Conservation (phyloP, 2,329 filamentous ascomycete genomes). For the Talaromyces sp. region DNA sequence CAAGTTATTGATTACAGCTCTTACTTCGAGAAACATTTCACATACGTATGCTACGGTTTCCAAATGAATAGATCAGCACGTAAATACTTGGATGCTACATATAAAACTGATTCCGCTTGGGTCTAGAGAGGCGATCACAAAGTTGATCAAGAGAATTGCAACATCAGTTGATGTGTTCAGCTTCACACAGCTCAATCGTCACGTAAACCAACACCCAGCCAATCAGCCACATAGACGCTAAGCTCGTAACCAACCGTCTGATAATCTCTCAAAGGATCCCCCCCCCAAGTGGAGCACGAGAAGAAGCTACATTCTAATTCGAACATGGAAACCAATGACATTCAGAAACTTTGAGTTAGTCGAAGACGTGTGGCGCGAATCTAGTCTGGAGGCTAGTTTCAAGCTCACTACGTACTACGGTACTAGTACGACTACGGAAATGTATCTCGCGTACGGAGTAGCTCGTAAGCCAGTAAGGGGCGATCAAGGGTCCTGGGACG, state of each 20-base stretch:
- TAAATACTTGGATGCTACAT: not conserved
- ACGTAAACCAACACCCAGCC: not conserved
- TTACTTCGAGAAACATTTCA: not conserved
- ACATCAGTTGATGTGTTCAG: not conserved
- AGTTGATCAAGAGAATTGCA: not conserved
- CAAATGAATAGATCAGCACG: not conserved
- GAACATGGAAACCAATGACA: not conserved
- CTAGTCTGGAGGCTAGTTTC: not conserved
- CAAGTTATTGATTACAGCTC: not conserved
- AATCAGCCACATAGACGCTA: not conserved
- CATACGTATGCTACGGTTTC: no score
- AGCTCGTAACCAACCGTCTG: not conserved
- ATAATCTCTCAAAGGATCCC: not conserved
- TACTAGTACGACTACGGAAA: not conserved
- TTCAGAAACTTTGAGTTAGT: not conserved
- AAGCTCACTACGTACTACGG: not conserved
- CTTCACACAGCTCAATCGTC: not conserved
- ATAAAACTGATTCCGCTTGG: not conserved
- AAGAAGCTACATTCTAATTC: not conserved
- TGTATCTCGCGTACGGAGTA: not conserved
- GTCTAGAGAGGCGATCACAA: not conserved
- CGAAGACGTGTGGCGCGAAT: not conserved
- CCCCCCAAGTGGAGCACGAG: not conserved
- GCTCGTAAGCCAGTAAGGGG: not conserved
- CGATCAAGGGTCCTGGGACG: not conserved